Evolutionary conservation across 139 green algal species (phyloP).

Genomic region (Picocystis salinarum): DNA sequence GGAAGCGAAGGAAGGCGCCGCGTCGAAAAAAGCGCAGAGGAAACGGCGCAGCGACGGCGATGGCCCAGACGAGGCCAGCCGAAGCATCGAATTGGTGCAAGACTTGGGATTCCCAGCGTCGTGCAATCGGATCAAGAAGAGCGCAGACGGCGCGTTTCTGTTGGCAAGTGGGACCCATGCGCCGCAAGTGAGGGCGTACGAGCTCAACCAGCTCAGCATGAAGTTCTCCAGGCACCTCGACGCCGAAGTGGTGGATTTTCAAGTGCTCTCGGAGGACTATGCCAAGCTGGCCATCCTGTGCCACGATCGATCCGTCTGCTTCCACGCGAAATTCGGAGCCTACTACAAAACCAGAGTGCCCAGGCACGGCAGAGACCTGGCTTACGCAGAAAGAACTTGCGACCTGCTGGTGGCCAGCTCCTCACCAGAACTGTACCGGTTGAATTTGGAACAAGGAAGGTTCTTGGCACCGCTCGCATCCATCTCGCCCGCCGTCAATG

Average conservation of each 20-base stretch:
- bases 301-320: conserved; percentile 52
- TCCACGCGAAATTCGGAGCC: conserved; percentile 79
- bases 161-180: conserved; percentile 65
- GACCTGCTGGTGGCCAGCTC: conserved; percentile 67
- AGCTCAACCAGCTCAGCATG: conserved; percentile 75
- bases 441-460: conserved; percentile 74
- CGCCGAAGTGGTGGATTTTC: conserved; percentile 81
- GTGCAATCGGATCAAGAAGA: conserved; percentile 65
- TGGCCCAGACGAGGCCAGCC: no score
- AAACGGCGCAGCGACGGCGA: no score
- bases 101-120: conserved; percentile 71
- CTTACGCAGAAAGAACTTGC: conserved; percentile 39
- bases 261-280: conserved; percentile 84
- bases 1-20: no score
- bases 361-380: conserved; percentile 51
- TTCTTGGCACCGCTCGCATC: conserved; percentile 59
- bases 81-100: conserved; percentile 19
- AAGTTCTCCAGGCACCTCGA: conserved; percentile 95
- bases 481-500: conserved; percentile 52
- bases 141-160: conserved; percentile 66
- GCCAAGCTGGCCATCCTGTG: conserved; percentile 85
- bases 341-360: conserved; percentile 63
- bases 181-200: conserved; percentile 61
- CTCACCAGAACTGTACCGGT: conserved; percentile 49
- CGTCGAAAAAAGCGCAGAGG: no score